Base-by-base conservation (phyloP, 345 rosid species). In the Aquilaria malaccensis region DNA sequence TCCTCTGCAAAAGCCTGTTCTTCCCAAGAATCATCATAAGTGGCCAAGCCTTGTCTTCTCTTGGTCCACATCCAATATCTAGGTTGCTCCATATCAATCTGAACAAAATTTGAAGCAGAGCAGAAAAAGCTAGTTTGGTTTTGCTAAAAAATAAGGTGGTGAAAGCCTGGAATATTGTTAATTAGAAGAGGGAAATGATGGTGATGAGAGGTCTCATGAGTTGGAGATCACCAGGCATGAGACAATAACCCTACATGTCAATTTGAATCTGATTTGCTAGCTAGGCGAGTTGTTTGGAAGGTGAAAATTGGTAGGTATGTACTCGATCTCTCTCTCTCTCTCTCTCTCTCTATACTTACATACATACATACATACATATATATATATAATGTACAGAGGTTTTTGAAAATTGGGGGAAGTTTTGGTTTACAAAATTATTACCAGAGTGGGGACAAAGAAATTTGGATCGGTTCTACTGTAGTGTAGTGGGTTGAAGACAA, bases 1-100 rank as follows among this genome's bases (percentile, higher is more conserved):
- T 91, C 97, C 72, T 82, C 87, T 0, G 96, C 91, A 54, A 91
- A 91, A 60, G 91, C 97, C 55, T 80, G 81, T 75, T 91, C 97
- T 80, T 91, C 94, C 96, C 94, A 91, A 2, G 98, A 92, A 62
- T 83, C 86, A 14, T 79, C 82, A 47, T 64, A 72, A 2, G 68
- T 30, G 12, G 78, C 62, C 74, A 76, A 64, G 64, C 64, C 63
- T 46, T 58, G 81, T 45, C 73, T 77, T 47, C 67, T 67, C 62
- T 73, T 83, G 3, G 68, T 70, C 86, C 80, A 79, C 83, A 76
- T 74, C 88, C 80, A 77, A 58, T 63, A 74, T 22, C 66, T 66
- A 14, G 81, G 65, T 73, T 74, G 72, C 50, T 81, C 82, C 86
- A 81, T 78, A 10, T 60, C 60, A 30, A 32, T 7, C 61, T 14